Conservation (phyloP, 805 yeast species). For the Zygosaccharomyces gambellarensis region DNA sequence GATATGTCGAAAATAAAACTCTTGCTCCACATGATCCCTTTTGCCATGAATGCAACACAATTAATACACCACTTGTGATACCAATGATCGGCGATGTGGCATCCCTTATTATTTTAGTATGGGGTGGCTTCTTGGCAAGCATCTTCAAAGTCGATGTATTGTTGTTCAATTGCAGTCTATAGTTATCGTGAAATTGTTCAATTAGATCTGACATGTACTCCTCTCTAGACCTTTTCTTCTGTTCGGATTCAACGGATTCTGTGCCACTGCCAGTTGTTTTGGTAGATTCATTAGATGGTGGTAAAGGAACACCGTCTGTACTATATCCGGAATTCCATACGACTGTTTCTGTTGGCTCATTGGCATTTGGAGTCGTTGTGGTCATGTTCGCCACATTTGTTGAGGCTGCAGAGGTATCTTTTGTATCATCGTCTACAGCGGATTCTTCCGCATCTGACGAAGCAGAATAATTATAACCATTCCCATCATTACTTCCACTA, state of each 20-base stretch:
- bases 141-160: constrained; percentile 26
- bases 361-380: not conserved
- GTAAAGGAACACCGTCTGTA: not conserved
- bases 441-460: constrained; percentile 1
- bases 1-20: constrained; percentile 28
- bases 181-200: constrained; percentile 24
- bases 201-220: constrained; percentile 24
- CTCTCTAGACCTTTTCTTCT: not conserved
- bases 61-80: constrained; percentile 23
- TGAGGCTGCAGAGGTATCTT: not conserved
- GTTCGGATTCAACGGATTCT: not conserved
- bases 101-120: constrained; percentile 25
- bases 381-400: not conserved
- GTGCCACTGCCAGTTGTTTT: not conserved
- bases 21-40: constrained; percentile 31
- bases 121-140: constrained; percentile 26
- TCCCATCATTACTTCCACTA: constrained; percentile 9
- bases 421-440: constrained; percentile 4
- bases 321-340: not conserved
- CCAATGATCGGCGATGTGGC: constrained; percentile 25
- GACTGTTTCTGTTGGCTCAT: constrained; percentile 1
- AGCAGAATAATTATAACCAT: constrained; percentile 1
- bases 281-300: not conserved
- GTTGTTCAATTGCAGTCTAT: constrained; percentile 22
- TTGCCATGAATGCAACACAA: constrained; percentile 31